Evolutionary conservation across 2,329 filamentous ascomycete genomes (phyloP).

Genomic region (Fusarium circinatum): DNA sequence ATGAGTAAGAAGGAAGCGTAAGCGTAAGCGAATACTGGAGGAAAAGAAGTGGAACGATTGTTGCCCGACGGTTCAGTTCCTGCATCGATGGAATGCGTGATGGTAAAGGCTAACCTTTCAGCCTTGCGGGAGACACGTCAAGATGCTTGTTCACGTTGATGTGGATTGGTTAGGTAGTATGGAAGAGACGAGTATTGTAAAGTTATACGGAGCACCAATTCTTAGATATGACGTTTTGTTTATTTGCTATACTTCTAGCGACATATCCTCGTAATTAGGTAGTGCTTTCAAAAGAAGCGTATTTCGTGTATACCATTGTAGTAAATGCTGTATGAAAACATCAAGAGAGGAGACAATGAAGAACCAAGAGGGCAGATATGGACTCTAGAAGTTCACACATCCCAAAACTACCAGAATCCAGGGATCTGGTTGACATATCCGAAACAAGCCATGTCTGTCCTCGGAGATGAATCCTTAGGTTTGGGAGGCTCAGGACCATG

Average conservation of each 20-base stretch:
- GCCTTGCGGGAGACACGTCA: background rate
- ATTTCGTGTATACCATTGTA: too few relatives aligned
- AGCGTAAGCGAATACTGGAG: background rate
- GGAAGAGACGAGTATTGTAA: background rate
- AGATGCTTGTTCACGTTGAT: too few relatives aligned
- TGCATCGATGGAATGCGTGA: background rate
- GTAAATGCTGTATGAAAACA: fast-evolving
- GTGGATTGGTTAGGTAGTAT: background rate
- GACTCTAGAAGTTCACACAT: fast-evolving
- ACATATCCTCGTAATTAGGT: fast-evolving
- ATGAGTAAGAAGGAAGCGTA: background rate
- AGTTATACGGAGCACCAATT: fast-evolving
- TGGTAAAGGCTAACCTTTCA: background rate
- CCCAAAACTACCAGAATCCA: background rate
- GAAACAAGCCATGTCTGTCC: background rate
- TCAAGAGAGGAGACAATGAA: background rate
- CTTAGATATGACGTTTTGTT: fast-evolving
- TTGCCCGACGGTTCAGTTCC: background rate
- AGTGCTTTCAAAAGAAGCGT: too few relatives aligned
- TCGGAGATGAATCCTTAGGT: background rate
- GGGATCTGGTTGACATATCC: too few relatives aligned
- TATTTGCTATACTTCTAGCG: fast-evolving
- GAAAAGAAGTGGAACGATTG: background rate
- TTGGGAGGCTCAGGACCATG: background rate
- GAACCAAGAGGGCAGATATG: fast-evolving